phyloP scores from a whole-genome alignment of 352 stramenopile genomes.

The Phytopythium cucurbitacearum region DNA sequence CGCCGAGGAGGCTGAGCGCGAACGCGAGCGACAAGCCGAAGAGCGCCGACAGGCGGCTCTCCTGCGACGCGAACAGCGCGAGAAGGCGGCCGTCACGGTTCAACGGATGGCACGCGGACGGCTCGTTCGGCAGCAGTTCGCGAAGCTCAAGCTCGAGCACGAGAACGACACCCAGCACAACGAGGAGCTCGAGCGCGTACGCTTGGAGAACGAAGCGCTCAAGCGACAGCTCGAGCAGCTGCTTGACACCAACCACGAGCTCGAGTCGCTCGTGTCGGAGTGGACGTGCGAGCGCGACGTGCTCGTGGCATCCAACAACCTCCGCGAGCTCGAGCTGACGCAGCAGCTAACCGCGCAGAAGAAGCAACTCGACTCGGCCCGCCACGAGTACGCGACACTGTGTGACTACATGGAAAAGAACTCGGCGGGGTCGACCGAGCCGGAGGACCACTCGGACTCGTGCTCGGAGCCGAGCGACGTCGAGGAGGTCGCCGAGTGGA shows the following conservation, averaged over 20 bases:
- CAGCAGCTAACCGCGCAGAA: conserved; percentile 47
- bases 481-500: conserved; percentile 22
- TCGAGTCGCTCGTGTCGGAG: conserved; percentile 55
- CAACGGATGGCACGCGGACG: conserved; percentile 35
- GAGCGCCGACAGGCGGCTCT: conserved; percentile 27
- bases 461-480: conserved; percentile 29
- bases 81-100: conserved; percentile 21
- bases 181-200: conserved; percentile 31
- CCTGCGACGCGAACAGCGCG: conserved; percentile 21
- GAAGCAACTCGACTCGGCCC: conserved; percentile 39
- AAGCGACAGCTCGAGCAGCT: conserved; percentile 56
- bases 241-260: conserved; percentile 50
- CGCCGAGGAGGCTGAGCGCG: conserved; percentile 29
- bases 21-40: conserved; percentile 25
- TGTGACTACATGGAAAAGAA: conserved; percentile 49
- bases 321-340: conserved; percentile 51
- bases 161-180: conserved; percentile 14
- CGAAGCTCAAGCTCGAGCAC: conserved; percentile 44
- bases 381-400: conserved; percentile 38
- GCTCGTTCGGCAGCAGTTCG: conserved; percentile 46
- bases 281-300: conserved; percentile 52
- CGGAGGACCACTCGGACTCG: conserved; percentile 31
- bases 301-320: conserved; percentile 44
- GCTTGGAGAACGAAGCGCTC: conserved; percentile 50
- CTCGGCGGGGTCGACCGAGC: conserved; percentile 40